Evolutionary conservation across 805 yeast genomes (phyloP).

Genomic region (Saccharomycopsis oosterbeekiorum): DNA sequence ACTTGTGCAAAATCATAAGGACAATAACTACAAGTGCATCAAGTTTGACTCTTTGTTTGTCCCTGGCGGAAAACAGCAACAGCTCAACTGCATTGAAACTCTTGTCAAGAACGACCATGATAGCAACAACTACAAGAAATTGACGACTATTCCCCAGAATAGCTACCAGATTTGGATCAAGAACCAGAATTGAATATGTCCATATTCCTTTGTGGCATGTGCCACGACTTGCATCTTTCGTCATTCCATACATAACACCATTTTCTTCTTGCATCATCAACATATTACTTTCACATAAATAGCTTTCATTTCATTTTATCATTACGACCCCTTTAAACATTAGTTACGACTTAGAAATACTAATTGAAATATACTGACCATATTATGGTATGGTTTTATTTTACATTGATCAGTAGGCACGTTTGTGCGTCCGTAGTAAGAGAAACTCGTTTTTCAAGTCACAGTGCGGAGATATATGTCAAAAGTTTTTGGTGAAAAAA

Average conservation of each 20-base stretch:
- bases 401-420: background rate
- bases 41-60: constrained; percentile 12
- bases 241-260: background rate
- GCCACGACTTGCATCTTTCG: background rate
- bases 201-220: background rate
- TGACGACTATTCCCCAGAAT: constrained; percentile 14
- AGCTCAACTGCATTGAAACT: background rate
- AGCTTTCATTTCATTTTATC: background rate
- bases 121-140: constrained; percentile 2
- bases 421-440: background rate
- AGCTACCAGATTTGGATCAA: constrained; percentile 16
- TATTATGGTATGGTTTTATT: background rate
- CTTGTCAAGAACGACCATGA: background rate
- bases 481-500: background rate
- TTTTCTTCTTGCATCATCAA: background rate
- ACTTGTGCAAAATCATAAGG: constrained; percentile 4
- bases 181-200: constrained; percentile 2
- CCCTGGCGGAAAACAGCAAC: constrained; percentile 1
- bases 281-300: background rate
- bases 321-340: background rate
- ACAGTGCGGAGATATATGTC: background rate
- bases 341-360: background rate
- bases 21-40: constrained; percentile 4
- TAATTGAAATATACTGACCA: background rate
- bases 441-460: no score